Conservation (phyloP, 108 stramenopile genomes). For the Conticribra weissflogii region DNA sequence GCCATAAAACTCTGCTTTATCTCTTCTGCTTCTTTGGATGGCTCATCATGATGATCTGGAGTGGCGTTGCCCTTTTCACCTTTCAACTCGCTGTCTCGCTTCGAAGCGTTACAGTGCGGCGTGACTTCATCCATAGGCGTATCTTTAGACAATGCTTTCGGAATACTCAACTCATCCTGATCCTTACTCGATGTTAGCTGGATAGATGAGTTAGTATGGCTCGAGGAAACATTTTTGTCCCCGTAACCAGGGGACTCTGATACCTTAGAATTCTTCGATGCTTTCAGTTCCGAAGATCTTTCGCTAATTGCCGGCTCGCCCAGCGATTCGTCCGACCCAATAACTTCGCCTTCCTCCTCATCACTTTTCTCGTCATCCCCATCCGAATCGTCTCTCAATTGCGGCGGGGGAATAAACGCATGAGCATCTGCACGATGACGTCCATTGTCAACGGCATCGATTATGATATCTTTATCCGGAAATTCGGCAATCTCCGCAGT, state of each 20-base stretch:
- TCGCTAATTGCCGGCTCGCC: not conserved
- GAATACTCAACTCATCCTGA: too few species aligned
- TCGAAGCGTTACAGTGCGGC: not conserved
- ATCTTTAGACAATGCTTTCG: too few species aligned
- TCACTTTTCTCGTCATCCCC: constrained; percentile 27
- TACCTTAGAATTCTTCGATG: too few species aligned
- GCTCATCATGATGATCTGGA: not conserved
- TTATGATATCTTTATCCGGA: constrained; percentile 85
- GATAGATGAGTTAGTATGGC: too few species aligned
- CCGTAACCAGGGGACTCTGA: too few species aligned
- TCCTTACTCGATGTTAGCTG: too few species aligned
- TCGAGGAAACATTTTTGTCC: too few species aligned
- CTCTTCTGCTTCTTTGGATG: not conserved
- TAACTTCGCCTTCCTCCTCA: not conserved
- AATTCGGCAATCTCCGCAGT: constrained; percentile 77
- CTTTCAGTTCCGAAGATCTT: not conserved
- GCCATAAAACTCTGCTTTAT: not conserved
- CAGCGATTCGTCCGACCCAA: not conserved
- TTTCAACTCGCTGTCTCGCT: constrained; percentile 1
- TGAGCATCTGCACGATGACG: constrained; percentile 43
- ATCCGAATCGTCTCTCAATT: constrained; percentile 7
- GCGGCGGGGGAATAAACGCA: constrained; percentile 47
- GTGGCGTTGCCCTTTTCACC: not conserved
- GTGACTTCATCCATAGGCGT: too few species aligned
- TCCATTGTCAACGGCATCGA: constrained; percentile 77